Base-by-base conservation (phyloP, 2,329 filamentous ascomycete species). In the Colletotrichum siamense region DNA sequence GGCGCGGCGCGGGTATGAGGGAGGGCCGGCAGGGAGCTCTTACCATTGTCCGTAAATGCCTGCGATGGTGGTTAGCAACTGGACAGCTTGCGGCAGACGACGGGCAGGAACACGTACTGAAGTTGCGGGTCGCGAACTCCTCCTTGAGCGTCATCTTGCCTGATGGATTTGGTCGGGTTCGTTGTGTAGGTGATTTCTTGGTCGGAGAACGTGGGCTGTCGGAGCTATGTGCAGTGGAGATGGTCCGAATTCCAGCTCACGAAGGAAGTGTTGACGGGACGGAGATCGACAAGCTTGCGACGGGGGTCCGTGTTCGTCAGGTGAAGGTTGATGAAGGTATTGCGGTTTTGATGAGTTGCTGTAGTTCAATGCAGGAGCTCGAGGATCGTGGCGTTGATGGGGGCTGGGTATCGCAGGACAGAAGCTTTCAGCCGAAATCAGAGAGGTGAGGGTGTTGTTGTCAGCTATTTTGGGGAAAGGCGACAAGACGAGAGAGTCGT, bases 1-100 rank as follows among this genome's bases (percentile, higher is more conserved):
- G 8, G 57, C 32, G 22, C 10, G 16, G 57, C 32, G 52, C 24
- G 44, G 36, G 30, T 44, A 63, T 34, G 65, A 44, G 49, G 57
- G 5, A n/a, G 49, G 36, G 34, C n/a, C 32, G 62, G 32, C 30
- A 52, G 67, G 63, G 66, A 72, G 83, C 91, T 74, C 70, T 89
- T 89, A 94, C 93, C 93, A 94, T 93, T 94, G 93, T 85, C 91
- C 93, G 82, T 94, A 94, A 86, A 94, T 94, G 86, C 93, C 93
- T 94, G 80, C 74, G 32, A 75, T 36, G 75, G 15, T 52, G 59
- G 81, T 88, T 81, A 89, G 85, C 79, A 79, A 63, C 57, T 52
- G 44, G 22, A 59, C 13, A 70, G 64, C 12, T 62, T 39, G 22
- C 57, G 24, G 76, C 32, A 77, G 79, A 71, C 80, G 77, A 49